These are phyloP conservation scores for Wallacemonas sp. DNA, from an alignment of 208 protist species.

Conservation along the genomic window DNA sequence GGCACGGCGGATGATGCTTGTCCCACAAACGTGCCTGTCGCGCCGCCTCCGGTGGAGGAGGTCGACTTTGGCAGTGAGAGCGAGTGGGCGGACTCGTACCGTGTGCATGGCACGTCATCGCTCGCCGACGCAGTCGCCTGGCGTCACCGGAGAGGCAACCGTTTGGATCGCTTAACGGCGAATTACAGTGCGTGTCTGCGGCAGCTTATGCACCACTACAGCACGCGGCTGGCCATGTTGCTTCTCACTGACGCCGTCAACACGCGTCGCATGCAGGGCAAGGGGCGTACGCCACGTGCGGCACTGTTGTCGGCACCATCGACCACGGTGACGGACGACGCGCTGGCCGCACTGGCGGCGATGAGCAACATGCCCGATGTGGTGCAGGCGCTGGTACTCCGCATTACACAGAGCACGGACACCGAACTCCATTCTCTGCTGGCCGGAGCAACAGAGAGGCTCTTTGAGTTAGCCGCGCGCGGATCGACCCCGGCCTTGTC, in stretches of 20 bases:
- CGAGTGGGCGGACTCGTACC: constrained; percentile 42
- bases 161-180: constrained; percentile 24
- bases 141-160: constrained; percentile 21
- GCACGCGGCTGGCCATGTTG: constrained; percentile 21
- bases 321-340: not conserved
- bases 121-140: not conserved
- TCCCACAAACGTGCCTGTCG: no score
- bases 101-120: constrained; percentile 1
- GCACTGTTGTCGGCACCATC: no score
- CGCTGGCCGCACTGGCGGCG: constrained; percentile 8
- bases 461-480: not conserved
- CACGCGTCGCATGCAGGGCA: not conserved
- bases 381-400: not conserved
- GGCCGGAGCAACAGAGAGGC: not conserved
- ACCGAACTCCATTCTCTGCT: not conserved
- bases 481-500: constrained; percentile 7
- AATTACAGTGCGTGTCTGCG: constrained; percentile 31
- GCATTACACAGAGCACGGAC: not conserved
- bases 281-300: constrained; percentile 8
- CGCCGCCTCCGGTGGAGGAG: constrained; percentile 28
- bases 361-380: constrained; percentile 14
- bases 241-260: constrained; percentile 13
- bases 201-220: constrained; percentile 28
- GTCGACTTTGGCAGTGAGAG: constrained; percentile 65
- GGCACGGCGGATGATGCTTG: no score